Base-by-base conservation (phyloP, 208 protist genomes). In the Vickermania spadyakhi region DNA sequence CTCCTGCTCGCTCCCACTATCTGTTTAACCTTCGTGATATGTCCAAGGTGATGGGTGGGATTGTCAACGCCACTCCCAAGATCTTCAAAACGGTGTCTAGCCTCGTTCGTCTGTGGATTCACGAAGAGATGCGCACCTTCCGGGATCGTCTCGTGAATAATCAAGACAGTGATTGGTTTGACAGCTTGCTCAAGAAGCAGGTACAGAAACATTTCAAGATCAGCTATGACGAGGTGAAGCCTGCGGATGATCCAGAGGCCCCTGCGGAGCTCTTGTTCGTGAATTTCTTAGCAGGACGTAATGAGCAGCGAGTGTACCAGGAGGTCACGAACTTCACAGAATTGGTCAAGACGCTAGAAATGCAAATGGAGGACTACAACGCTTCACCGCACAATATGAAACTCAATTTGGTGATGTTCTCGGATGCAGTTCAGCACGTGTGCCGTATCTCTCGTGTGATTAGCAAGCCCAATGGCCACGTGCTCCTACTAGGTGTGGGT, bases 1-100 rank as follows among this genome's bases (percentile, higher is more conserved):
- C 97, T 0, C 97, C 98, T 2, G 58, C 91, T 2, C 97, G 97
- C 31, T 91, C 96, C n/a, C 98, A 99, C 77, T 99, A 99, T 77
- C 97, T 97, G 14, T 99, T 99, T 84, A 99, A 99, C 73, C 64
- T 99, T 51, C 88, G 98, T 58, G 98, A 99, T 73, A 60, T 99
- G 23, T 77, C 93, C 22, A 98, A 98, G 63, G 96, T 99, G 54
- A 89, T 99, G 58, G 93, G 96, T 55, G 98, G 98, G n/a, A 45
- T 99, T 4, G 66, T 97, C 26, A 94, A 86, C 66, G 89, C 90
- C 4, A 84, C 83, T 0, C 59, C 84, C 5, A 79, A 84, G 42
- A 83, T 67, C 13, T 75, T 96, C 30, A 64, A 57, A 2, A 78
- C 72, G 27, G 54, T 71, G 2, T 36, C 70, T 13, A 67, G 63